These are phyloP conservation scores for Microstroma glucosiphilum DNA, from an alignment of 1,284 basidiomycete species.

Conservation along the genomic window DNA sequence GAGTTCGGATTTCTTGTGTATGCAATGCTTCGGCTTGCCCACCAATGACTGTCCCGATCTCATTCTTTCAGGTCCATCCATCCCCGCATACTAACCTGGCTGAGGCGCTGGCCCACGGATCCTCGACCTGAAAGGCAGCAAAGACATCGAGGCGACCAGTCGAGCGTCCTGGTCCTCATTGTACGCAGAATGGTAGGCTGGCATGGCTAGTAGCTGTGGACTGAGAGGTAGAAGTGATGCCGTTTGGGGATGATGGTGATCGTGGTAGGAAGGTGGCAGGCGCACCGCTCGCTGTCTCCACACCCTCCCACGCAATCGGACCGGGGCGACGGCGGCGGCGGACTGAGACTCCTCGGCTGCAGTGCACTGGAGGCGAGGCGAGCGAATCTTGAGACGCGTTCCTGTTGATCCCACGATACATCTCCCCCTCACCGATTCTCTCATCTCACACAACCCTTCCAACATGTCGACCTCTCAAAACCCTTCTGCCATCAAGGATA, in stretches of 20 bases:
- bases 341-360: no score
- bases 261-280: no score
- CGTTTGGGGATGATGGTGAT: no score
- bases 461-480: not conserved
- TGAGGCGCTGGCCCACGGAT: conserved; percentile 82
- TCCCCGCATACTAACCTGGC: conserved; percentile 57
- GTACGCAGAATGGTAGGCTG: conserved; percentile 79
- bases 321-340: no score
- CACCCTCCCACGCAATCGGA: no score
- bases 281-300: no score
- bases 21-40: no score
- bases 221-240: no score
- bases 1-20: no score
- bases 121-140: conserved; percentile 85
- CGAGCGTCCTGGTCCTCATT: conserved; percentile 73
- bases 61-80: conserved; percentile 5
- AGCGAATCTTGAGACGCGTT: no score
- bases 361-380: no score
- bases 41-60: not conserved
- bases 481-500: conserved; percentile 14
- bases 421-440: not conserved
- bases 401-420: no score
- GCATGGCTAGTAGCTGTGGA: conserved; percentile 7
- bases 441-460: not conserved
- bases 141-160: conserved; percentile 79